These are phyloP conservation scores for Paecilomyces variotii DNA, from an alignment of 2,329 filamentous ascomycete species.

Conservation along the genomic window DNA sequence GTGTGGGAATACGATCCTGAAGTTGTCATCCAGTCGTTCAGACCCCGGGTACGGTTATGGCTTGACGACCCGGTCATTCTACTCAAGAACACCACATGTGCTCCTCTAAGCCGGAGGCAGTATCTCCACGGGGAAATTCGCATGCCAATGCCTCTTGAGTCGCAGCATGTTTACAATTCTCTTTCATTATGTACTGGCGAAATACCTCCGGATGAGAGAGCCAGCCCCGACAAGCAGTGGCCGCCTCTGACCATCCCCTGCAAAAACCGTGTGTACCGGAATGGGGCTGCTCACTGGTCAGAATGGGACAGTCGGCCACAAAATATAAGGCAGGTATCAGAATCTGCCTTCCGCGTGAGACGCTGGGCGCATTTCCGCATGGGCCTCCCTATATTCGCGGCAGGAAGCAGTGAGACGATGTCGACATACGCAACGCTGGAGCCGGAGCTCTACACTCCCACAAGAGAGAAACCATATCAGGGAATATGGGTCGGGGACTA, in stretches of 20 bases:
- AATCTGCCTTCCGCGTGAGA: slow-evolving; percentile 64
- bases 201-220: slow-evolving; percentile 29
- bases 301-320: slow-evolving; percentile 43
- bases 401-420: slow-evolving; percentile 38
- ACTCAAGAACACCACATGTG: slow-evolving; percentile 33
- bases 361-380: slow-evolving; percentile 63
- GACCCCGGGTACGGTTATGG: slow-evolving; percentile 63
- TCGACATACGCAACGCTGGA: slow-evolving; percentile 66
- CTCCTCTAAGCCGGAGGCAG: slow-evolving; percentile 6
- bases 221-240: slow-evolving; percentile 56
- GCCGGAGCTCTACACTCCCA: slow-evolving; percentile 69
- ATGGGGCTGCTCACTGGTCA: slow-evolving; percentile 37
- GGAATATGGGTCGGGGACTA: slow-evolving; percentile 94
- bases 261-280: slow-evolving; percentile 47
- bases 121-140: slow-evolving; percentile 36
- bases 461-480: slow-evolving; percentile 68
- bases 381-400: slow-evolving; percentile 33
- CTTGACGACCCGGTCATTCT: slow-evolving; percentile 64
- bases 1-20: slow-evolving; percentile 58
- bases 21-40: slow-evolving; percentile 65
- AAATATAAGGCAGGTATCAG: slow-evolving; percentile 53
- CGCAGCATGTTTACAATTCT: slow-evolving; percentile 53
- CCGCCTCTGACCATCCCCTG: slow-evolving; percentile 66
- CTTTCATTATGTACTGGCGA: slow-evolving; percentile 55
- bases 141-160: slow-evolving; percentile 48